A percentile compares a stretch with the other conserved stretches of the same genome.
These are phyloP conservation scores for Bondarzewia mesenterica DNA, from an alignment of 1,284 basidiomycete species.

Conservation along the genomic window DNA sequence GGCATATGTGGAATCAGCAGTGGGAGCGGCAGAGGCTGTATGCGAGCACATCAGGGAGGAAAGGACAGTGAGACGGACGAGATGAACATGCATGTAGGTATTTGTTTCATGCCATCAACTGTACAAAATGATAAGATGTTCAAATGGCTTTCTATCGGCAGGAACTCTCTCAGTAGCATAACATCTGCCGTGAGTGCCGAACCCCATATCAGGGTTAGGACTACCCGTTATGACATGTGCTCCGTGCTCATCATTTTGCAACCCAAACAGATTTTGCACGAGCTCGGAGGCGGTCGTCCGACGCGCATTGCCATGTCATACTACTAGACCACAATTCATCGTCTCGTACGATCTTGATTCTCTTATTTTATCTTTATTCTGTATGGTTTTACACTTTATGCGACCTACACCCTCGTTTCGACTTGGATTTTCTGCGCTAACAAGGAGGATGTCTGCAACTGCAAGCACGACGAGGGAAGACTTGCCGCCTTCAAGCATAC, in stretches of 20 bases:
- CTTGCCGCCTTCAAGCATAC: slow-evolving; percentile 51
- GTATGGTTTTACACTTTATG: not conserved
- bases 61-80: slow-evolving; percentile 4
- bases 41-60: not conserved
- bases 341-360: not conserved
- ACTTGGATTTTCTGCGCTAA: not conserved
- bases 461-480: not conserved
- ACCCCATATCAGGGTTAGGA: not conserved
- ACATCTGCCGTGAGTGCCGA: no score
- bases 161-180: no score
- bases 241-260: not conserved
- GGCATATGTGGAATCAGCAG: slow-evolving; percentile 48
- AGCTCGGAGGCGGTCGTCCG: no score
- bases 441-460: slow-evolving; percentile 4
- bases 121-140: no score
- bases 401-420: not conserved
- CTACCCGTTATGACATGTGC: not conserved
- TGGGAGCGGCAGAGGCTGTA: slow-evolving; percentile 24
- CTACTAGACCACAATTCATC: not conserved
- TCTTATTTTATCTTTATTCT: not conserved
- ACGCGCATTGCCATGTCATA: not conserved
- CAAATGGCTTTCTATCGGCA: no score
- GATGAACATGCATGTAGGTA: not conserved
- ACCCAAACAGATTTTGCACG: no score
- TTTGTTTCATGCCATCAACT: no score